phyloP scores from a whole-genome alignment of 345 rosid species.

The Eutrema heterophyllum region DNA sequence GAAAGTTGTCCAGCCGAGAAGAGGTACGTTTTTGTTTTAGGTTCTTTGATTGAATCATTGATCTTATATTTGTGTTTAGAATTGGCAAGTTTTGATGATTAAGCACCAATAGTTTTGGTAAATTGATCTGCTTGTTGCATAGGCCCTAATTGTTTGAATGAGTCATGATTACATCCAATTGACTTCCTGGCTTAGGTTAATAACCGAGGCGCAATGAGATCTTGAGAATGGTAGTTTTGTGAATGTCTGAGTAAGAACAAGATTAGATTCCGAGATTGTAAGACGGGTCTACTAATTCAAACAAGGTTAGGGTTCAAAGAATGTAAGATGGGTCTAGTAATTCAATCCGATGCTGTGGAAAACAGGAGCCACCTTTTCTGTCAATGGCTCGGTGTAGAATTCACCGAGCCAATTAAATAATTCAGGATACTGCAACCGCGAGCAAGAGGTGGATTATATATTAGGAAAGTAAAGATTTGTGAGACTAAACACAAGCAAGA shows the following conservation, averaged over 20 bases:
- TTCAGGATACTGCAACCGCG: neutral
- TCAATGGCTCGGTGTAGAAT: neutral
- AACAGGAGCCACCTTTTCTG: neutral
- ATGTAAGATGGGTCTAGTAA: neutral
- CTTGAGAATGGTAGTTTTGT: conserved; percentile 3
- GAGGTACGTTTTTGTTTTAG: conserved; percentile 50
- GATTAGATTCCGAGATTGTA: neutral
- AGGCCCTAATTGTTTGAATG: neutral
- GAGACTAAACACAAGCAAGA: conserved; percentile 7
- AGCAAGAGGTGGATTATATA: neutral
- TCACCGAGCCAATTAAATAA: neutral
- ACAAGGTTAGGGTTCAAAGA: neutral
- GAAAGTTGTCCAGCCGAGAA: conserved; percentile 60
- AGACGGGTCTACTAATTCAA: neutral
- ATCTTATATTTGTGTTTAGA: neutral
- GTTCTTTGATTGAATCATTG: neutral
- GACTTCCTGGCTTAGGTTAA: neutral
- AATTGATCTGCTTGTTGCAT: neutral
- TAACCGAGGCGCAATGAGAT: neutral
- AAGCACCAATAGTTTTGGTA: neutral
- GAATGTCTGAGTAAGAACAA: neutral
- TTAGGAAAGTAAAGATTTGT: neutral
- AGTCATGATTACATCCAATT: neutral
- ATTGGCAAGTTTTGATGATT: conserved; percentile 1
- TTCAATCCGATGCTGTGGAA: neutral